Base-by-base conservation (phyloP, 495 filamentous ascomycete species). In the Margaritispora aquatica region DNA sequence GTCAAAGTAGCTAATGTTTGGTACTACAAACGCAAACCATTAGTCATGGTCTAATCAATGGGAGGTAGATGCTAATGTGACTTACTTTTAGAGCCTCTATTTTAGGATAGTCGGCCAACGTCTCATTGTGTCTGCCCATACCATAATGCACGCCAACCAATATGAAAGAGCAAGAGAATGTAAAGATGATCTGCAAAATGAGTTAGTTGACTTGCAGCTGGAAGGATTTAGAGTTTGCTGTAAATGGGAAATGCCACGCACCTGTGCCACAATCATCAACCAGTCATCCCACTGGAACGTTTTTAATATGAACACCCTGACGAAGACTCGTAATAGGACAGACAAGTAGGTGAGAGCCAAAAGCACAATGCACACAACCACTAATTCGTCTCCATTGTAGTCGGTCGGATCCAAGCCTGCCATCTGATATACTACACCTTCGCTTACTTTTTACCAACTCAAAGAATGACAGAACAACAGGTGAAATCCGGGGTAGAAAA, bases 271-370 rank as follows among this genome's bases (percentile, higher is more conserved):
- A 19, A 74, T 53, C 70, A 76, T 74, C 48, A 76, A 60, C 71
- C 72, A 76, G 63, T 76, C 74, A 59, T 76, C 74, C 38, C 58
- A 64, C 52, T 70, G 67, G 55, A 76, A 73, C 17, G 64, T 64
- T 51, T 70, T 74, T 9, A 68, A 74, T 20, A 76, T 55, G 34
- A 50, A 62, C 17, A 68, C 64, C 20, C 74, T 61, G n/a, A 71
- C 71, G 38, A 68, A 76, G 1, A 66, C 70, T 58, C 74, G 63
- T 36, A 76, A 51, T 54, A 55, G 55, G 19, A 74, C 63, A n/a
- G 74, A 71, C 24, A 74, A 29, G 60, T 63, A 73, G 2, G 69
- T 68, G 22, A 76, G 53, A 8, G 31, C 20, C 20, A 76, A 60
- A 55, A 72, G 70, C 26, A 55, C 26, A 26, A 64, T 59, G 26